These are phyloP conservation scores for Nadsonia starkeyi-henricii DNA, from an alignment of 1,139 yeast species.

Conservation along the genomic window DNA sequence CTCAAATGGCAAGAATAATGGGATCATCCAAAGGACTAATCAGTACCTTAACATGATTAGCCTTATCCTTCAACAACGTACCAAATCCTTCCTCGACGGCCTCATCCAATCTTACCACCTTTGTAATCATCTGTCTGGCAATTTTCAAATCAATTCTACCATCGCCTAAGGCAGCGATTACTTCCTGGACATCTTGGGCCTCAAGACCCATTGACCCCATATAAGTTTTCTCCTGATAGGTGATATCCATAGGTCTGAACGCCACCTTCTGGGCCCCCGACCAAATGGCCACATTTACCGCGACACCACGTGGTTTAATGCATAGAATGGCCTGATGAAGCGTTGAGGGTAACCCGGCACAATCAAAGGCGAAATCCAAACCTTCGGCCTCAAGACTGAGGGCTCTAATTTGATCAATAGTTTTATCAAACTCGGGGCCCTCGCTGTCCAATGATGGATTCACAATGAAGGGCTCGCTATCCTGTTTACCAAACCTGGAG, in stretches of 20 bases:
- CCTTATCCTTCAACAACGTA: slow-evolving; percentile 31
- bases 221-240: slow-evolving; percentile 30
- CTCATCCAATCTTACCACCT: slow-evolving; percentile 28
- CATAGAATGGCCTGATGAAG: slow-evolving; percentile 38
- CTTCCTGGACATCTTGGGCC: slow-evolving; percentile 34
- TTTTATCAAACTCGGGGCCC: too few species aligned
- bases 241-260: slow-evolving; percentile 33
- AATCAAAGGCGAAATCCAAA: slow-evolving; percentile 44
- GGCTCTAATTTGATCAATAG: too few species aligned
- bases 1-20: background rate
- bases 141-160: slow-evolving; percentile 30
- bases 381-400: slow-evolving; percentile 34
- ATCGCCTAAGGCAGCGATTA: slow-evolving; percentile 30
- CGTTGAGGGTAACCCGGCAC: slow-evolving; percentile 47
- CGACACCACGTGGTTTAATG: slow-evolving; percentile 43
- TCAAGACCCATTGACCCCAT: slow-evolving; percentile 39
- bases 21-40: slow-evolving; percentile 23
- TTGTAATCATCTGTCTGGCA: slow-evolving; percentile 30
- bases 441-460: too few species aligned
- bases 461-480: too few species aligned
- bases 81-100: slow-evolving; percentile 33
- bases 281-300: slow-evolving; percentile 49
- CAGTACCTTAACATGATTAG: slow-evolving; percentile 33
- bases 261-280: slow-evolving; percentile 31
- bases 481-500: too few species aligned